Base-by-base conservation (phyloP, 2,329 filamentous ascomycete genomes). In the Polytolypa hystricis region DNA sequence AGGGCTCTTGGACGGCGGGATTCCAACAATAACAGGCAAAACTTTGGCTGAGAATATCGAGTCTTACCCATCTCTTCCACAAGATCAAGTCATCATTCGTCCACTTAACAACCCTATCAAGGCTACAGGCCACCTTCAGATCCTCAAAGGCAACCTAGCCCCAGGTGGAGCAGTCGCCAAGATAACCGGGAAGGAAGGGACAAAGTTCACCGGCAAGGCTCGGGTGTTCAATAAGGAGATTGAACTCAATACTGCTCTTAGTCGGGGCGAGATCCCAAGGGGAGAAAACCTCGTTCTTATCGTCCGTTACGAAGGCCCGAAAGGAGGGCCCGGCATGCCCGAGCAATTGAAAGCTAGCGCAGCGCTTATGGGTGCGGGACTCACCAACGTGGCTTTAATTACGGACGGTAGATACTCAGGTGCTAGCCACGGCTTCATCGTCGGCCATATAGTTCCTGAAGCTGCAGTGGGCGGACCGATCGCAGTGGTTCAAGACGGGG, bases 101-200 rank as follows among this genome's bases (percentile, higher is more conserved):
- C 77, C 82, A 0, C 67, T 95, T 6, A 68, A 72, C 56, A 82
- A 86, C 58, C 86, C 86, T 10, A 89, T 93, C 68, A 95, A 95
- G 58, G 47, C 69, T 1, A 84, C 79, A 0, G 89, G 89, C 29
- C 89, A 96, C 58, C 73, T 96, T 42, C 85, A 89, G 58, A 83
- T 96, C 42, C 71, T 96, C 3, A 74, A 75, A 41, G 89, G 89
- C 14, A 94, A 93, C 57, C 71, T 95, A 20, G 84, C 87, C 2
- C 89, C 89, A 1, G 81, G 78, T 8, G 89, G 89, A 21, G 83
- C 87, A 1, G 87, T 96, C 1, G 87, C 86, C 42, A 96, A 96
- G 62, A 95, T 96, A 59, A 95, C 89, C 0, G 89, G 89, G 23
- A 95, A 95, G 58, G 89, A 96, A 59, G 89, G 89, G 2, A 71